Base-by-base conservation (phyloP, 352 stramenopile species). In the Aphanomyces euteiches region DNA sequence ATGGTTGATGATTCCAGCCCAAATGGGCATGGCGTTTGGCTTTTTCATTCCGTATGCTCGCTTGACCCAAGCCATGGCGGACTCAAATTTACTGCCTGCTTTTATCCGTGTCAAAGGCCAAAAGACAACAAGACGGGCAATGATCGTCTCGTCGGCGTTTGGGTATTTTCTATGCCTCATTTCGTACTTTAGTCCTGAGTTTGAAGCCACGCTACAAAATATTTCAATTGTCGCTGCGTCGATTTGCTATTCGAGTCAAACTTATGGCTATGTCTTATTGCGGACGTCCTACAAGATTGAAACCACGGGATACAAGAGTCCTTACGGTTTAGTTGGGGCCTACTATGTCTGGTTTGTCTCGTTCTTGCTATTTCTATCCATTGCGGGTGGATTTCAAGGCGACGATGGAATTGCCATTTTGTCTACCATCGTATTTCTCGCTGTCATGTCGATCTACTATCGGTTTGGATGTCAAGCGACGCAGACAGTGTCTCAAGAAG, bases 1-100 rank as follows among this genome's bases (percentile, higher is more conserved):
- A 8, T 66, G 57, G 57, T 56, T 66, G 4, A 66, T 66, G 4
- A 5, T 66, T 5, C 57, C 57, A 2, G 57, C 57, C 4, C 57
- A 66, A 66, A 66, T 66, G 57, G 21, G 57, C 57, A 66, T 66
- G 57, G 57, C 57, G 3, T 19, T 37, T 3, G 57, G 57, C 17
- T 66, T 66, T 7, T 66, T 66, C 10, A n/a, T 66, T 3, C 57
- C 3, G n/a, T 66, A 66, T 37, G n/a, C 12, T 10, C 38, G 37
- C 2, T 7, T 66, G 1, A 66, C 21, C 4, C 4, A 56, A 37
- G 3, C 57, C 17, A n/a, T 66, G 4, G 57, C 57, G 2, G 48
- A 66, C 57, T 66, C 57, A 1, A 66, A 66, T 56, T 56, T 66
- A 3, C 17, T 66, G 2, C 57, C 57, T 10, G 38, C 57, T 2